A percentile compares a stretch with the other conserved stretches of the same genome.
Conservation (phyloP, 148 eudicot species). For the Nepenthes gracilis region DNA sequence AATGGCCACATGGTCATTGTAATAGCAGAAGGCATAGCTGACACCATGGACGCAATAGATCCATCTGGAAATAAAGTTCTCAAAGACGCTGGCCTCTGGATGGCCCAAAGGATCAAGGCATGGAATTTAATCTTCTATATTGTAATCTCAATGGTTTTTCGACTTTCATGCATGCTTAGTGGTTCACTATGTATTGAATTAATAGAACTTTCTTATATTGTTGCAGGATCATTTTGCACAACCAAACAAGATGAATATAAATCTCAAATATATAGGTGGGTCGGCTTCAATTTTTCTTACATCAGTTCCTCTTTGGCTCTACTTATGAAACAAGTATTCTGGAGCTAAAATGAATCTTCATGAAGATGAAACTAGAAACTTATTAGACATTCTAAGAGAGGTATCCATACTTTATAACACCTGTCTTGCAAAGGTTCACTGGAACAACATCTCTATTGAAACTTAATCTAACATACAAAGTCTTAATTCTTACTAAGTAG, state of each 20-base stretch:
- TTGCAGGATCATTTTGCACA: slow-evolving; percentile 62
- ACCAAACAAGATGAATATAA: slow-evolving; percentile 40
- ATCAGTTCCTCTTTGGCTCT: neutral
- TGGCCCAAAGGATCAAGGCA: slow-evolving; percentile 79
- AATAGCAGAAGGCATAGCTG: slow-evolving; percentile 91
- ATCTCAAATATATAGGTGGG: slow-evolving; percentile 89
- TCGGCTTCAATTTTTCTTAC: neutral
- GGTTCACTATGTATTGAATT: neutral
- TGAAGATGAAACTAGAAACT: neutral
- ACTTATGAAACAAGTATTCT: too few relatives aligned
- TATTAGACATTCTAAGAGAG: neutral
- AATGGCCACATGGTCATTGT: slow-evolving; percentile 92
- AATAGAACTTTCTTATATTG: neutral
- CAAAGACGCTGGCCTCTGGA: slow-evolving; percentile 79
- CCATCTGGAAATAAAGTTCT: slow-evolving; percentile 73
- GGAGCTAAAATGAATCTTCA: neutral
- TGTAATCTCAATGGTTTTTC: neutral
- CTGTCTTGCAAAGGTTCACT: too few relatives aligned
- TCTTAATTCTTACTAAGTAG: too few relatives aligned
- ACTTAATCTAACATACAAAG: too few relatives aligned
- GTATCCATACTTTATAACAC: too few relatives aligned
- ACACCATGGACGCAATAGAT: slow-evolving; percentile 46
- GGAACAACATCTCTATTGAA: too few relatives aligned
- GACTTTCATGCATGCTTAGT: neutral
- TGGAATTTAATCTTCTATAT: neutral